Evolutionary conservation across 2,329 filamentous ascomycete species (phyloP), one percentile per base, ranked within the genome.

Genomic region (Blastomyces parvus): DNA sequence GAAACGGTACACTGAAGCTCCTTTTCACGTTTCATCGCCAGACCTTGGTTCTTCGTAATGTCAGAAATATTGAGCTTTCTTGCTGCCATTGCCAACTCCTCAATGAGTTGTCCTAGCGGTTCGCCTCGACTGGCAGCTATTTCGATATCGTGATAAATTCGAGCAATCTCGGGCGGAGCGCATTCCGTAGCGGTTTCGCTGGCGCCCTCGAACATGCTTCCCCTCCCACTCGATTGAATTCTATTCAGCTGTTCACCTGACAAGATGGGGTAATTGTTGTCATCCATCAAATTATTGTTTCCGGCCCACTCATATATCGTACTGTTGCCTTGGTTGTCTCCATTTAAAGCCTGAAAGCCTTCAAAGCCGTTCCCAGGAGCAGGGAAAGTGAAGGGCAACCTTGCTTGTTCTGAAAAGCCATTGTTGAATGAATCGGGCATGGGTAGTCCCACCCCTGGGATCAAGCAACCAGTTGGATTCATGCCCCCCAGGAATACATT

Each of bases 71-170:
- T 65, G 30, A 66, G 57, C 42, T 57, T 50, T 58, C 59, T 65
- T 30, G 61, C 66, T 22, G 57, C 66, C 50, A 61, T 66, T 57
- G 56, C 64, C 59, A 74, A 68, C 46, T 72, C 72, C 57, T 70
- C 65, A 30, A 74, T 67, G 7, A 74, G 67, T 14, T 57, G 66
- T 22, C 70, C 70, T 30, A 74, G 64, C 14, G 70, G 64, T 30
- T 72, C 69, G 19, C 70, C 70, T 13, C 67, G 68, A 55, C 68
- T 69, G 36, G 67, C 70, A 22, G 72, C 71, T 53, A 69, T 67
- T 63, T 74, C 71, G 19, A 74, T 74, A 27, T 67, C 69, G 36
- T 65, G 67, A 61, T 74, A 73, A 36, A 74, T 48, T n/a, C 64
- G 63, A 27, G 65, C 67, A 61, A 75, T 64, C 14, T 71, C 69